These are phyloP conservation scores for Saccharomyces cerevisiae DNA, from an alignment of 805 yeast genomes.

Conservation along the genomic window DNA sequence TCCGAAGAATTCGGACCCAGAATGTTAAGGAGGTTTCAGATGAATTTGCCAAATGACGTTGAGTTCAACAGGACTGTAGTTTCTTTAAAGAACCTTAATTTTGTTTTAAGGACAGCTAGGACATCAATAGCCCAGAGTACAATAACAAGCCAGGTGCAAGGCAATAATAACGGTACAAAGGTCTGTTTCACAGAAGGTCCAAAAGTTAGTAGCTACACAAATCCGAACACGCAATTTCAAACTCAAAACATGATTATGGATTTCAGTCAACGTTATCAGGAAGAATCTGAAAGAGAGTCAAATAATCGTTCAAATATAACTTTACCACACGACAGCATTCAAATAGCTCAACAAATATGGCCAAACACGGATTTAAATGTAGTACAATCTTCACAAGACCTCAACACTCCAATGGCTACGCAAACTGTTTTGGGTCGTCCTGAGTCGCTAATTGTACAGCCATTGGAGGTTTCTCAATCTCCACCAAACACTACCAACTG, in stretches of 20 bases:
- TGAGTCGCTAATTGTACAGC: not conserved
- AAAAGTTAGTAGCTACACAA: not conserved
- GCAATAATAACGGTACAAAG: not conserved
- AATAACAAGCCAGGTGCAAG: not conserved
- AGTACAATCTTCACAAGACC: not conserved
- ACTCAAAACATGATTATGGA: not conserved
- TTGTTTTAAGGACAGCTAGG: not conserved
- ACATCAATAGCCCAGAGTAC: not conserved
- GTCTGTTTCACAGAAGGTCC: not conserved
- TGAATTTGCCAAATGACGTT: conserved; percentile 9
- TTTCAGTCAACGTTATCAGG: not conserved
- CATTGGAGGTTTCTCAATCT: not conserved
- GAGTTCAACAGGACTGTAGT: conserved; percentile 8
- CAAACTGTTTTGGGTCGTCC: not conserved
- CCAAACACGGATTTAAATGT: not conserved
- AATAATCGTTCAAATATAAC: not conserved
- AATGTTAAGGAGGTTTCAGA: conserved; percentile 21
- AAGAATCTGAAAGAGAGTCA: not conserved
- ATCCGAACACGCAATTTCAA: not conserved
- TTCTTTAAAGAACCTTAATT: not conserved
- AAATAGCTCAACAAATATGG: not conserved
- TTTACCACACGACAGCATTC: not conserved
- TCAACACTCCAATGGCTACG: not conserved
- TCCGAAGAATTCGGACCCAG: not conserved
- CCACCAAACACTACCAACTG: not conserved